These are phyloP conservation scores for Cordyceps javanica DNA, from an alignment of 2,329 filamentous ascomycete species.

Conservation along the genomic window DNA sequence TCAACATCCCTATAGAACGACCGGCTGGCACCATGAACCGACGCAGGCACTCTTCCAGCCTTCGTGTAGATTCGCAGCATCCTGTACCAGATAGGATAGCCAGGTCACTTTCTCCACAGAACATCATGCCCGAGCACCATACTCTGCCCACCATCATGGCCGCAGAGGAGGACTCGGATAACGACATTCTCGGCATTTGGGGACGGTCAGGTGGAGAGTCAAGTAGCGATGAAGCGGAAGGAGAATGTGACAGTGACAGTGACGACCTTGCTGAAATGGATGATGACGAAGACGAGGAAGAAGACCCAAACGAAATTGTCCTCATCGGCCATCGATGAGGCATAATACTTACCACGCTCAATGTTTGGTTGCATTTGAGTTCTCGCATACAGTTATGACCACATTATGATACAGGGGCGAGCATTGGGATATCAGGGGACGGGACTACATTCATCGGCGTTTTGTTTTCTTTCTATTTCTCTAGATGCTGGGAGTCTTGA, in stretches of 20 bases:
- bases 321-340: constrained; percentile 38
- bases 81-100: constrained; percentile 35
- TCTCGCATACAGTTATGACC: not conserved
- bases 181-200: constrained; percentile 55
- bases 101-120: constrained; percentile 38
- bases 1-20: constrained; percentile 15
- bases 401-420: not conserved
- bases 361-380: not conserved
- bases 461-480: not conserved
- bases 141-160: constrained; percentile 21
- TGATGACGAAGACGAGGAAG: constrained; percentile 42
- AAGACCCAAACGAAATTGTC: constrained; percentile 42
- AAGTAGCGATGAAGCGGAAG: constrained; percentile 40
- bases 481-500: not conserved
- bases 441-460: not conserved
- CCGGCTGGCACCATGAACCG: constrained; percentile 19
- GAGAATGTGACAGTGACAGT: constrained; percentile 38
- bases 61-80: constrained; percentile 25
- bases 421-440: not conserved
- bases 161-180: constrained; percentile 42
- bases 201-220: constrained; percentile 38
- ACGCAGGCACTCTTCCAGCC: constrained; percentile 35
- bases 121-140: constrained; percentile 21
- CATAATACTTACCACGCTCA: not conserved
- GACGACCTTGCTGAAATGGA: constrained; percentile 36